phyloP scores from a whole-genome alignment of 1,284 basidiomycete genomes.

The Leccinum colubrinum region DNA sequence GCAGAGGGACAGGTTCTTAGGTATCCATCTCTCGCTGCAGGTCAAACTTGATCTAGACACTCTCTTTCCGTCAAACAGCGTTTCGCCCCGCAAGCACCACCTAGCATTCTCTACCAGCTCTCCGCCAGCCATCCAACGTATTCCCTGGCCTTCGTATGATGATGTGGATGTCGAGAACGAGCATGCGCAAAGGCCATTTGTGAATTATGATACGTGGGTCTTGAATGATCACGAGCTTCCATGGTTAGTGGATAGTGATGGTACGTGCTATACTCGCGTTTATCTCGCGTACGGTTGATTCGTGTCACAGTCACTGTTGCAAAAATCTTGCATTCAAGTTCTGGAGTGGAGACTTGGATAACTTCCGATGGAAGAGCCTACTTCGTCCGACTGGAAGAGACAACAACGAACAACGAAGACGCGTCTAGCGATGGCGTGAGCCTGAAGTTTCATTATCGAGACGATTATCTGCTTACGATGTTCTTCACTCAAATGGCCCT shows the following conservation, averaged over 20 bases:
- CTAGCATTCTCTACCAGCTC: slow-evolving; percentile 70
- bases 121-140: slow-evolving; percentile 72
- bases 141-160: slow-evolving; percentile 73
- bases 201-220: slow-evolving; percentile 68
- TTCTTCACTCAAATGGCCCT: slow-evolving; percentile 12
- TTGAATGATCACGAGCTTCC: slow-evolving; percentile 67
- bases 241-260: slow-evolving; percentile 71
- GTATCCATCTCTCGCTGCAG: slow-evolving; percentile 34
- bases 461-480: slow-evolving; percentile 2
- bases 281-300: background rate
- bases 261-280: slow-evolving; percentile 37
- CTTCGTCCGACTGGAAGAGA: slow-evolving; percentile 55
- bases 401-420: slow-evolving; percentile 6
- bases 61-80: slow-evolving; percentile 39
- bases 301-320: slow-evolving; percentile 51
- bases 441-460: background rate
- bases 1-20: slow-evolving; percentile 75
- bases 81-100: slow-evolving; percentile 68
- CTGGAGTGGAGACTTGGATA: slow-evolving; percentile 74
- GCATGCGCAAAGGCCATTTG: slow-evolving; percentile 25
- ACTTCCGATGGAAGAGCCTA: slow-evolving; percentile 81
- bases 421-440: slow-evolving; percentile 18
- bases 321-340: slow-evolving; percentile 54
- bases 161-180: slow-evolving; percentile 39
- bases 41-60: slow-evolving; percentile 1